A percentile compares a stretch with the other conserved stretches of the same genome.
phyloP scores from a whole-genome alignment of 2,329 filamentous ascomycete species.

The Aureobasidium sp. region DNA sequence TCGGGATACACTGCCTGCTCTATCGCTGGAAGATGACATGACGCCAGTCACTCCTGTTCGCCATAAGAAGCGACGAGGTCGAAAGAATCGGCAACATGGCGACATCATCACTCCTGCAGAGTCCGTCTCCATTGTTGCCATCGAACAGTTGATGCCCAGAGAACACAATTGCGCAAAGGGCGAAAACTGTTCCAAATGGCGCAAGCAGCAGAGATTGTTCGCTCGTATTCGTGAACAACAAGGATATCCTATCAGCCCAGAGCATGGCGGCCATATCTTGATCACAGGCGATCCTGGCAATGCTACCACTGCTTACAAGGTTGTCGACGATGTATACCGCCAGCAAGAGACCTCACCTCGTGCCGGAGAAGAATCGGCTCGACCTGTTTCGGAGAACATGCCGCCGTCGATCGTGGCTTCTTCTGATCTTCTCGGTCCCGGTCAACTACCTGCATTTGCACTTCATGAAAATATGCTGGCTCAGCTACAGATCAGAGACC shows the following conservation, averaged over 20 bases:
- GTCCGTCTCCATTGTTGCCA: constrained; percentile 84
- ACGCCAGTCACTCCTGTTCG: constrained; percentile 28
- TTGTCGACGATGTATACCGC: constrained; percentile 42
- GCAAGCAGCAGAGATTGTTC: constrained; percentile 69
- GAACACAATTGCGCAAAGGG: constrained; percentile 79
- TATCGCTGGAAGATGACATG: constrained; percentile 20
- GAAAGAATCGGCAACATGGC: constrained; percentile 36
- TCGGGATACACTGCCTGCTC: constrained; percentile 14
- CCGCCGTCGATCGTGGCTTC: constrained; percentile 67
- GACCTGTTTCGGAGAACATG: constrained; percentile 65
- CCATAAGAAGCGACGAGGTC: constrained; percentile 31
- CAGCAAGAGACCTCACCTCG: constrained; percentile 12
- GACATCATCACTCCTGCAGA: constrained; percentile 70
- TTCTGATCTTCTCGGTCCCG: constrained; percentile 77
- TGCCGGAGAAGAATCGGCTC: constrained; percentile 29
- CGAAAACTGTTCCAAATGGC: constrained; percentile 75
- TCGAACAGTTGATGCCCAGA: constrained; percentile 81
- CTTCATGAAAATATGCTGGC: constrained; percentile 68
- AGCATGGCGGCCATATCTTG: constrained; percentile 62
- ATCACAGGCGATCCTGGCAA: constrained; percentile 74
- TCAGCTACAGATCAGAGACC: constrained; percentile 62
- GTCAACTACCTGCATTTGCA: constrained; percentile 51
- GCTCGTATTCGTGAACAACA: constrained; percentile 67
- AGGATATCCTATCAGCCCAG: constrained; percentile 51
- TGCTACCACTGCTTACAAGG: constrained; percentile 52